Evolutionary conservation across 352 stramenopile species (phyloP), one percentile per base, ranked within the genome.

Genomic region (Phytophthora uliginosa): DNA sequence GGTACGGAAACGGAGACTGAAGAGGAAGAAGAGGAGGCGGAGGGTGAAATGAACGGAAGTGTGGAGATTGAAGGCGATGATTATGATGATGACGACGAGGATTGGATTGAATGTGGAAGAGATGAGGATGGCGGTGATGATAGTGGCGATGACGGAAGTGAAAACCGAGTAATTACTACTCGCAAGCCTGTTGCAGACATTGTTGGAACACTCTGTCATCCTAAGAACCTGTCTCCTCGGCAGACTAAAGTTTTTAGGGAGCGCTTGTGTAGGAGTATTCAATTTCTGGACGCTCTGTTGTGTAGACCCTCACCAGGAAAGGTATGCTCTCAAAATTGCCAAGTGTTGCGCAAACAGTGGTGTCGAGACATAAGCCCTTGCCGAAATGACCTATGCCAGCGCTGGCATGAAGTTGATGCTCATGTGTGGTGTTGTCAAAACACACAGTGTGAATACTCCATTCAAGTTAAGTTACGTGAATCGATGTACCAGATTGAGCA

Each of bases 401-500:
- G 84, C 2, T 88, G 80, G 82, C 82, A 90, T 54, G 80, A 88
- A 45, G 80, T 84, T 0, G 82, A 90, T 48, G 80, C 82, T 5
- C 80, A 90, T 61, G 84, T 76, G 1, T 69, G 77, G 34, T 73
- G 72, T 22, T 90, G 82, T 48, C 54, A 75, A 59, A 84, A 85
- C 69, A 34, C n/a, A 26, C 68, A 82, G 12, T 90, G 82, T 63
- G 82, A 90, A 71, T 85, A 85, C 67, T 79, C 75, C 20, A 88
- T 79, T 54, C 82, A 75, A 48, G 70, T 90, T 22, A 85, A 85
- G 73, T 55, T 87, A 24, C 82, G 76, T 34, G 82, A 90, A 50
- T 84, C 76, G 20, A 78, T 85, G 76, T 81, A 90, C 69, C 84
- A 88, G 45, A 84, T 90, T 47, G 76, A 88, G 38, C 80, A 84